Evolutionary conservation across 1,139 yeast species (phyloP), one percentile per base, ranked within the genome.

Genomic region (Hemisphaericaspora subhashii): DNA sequence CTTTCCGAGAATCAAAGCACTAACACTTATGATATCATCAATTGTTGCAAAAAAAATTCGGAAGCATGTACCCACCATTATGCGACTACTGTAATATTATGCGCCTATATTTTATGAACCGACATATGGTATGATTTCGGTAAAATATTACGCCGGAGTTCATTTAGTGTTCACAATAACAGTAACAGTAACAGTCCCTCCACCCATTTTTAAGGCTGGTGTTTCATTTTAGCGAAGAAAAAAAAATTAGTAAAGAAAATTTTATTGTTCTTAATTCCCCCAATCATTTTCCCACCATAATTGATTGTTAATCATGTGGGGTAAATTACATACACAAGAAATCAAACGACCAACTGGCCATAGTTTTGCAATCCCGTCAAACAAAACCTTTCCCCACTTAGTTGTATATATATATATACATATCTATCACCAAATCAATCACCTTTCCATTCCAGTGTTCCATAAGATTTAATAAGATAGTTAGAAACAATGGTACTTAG

Each of bases 401-500:
- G 18, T 27, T 8, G 3, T 25, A 12, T 20, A 20, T 6, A 20
- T 6, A 20, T 20, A 20, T 20, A 20, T 20, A 20, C 9, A 20
- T 20, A 20, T 20, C 6, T 20, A 20, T 20, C 6, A 20, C 9
- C 23, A n/a, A 20, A 20, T 20, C 9, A 20, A 6, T 20, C 6
- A 20, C 9, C 23, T 9, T 20, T 9, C 23, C 9, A 7, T 7
- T 20, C 23, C 23, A 20, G 23, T 20, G n/a, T n/a, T n/a, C n/a
- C n/a, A n/a, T n/a, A n/a, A n/a, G n/a, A n/a, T n/a, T n/a, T n/a
- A n/a, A n/a, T n/a, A n/a, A n/a, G n/a, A n/a, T n/a, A n/a, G n/a
- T n/a, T n/a, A n/a, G n/a, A 21, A 17, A 33, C 11, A 11, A 45
- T 46, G 50, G 38, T 56, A 58, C 42, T 60, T 14, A 42, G 55